A percentile compares a stretch with the other conserved stretches of the same genome.
Conservation (phyloP, 31 red algal species). For the Bonnemaisonia californica region DNA sequence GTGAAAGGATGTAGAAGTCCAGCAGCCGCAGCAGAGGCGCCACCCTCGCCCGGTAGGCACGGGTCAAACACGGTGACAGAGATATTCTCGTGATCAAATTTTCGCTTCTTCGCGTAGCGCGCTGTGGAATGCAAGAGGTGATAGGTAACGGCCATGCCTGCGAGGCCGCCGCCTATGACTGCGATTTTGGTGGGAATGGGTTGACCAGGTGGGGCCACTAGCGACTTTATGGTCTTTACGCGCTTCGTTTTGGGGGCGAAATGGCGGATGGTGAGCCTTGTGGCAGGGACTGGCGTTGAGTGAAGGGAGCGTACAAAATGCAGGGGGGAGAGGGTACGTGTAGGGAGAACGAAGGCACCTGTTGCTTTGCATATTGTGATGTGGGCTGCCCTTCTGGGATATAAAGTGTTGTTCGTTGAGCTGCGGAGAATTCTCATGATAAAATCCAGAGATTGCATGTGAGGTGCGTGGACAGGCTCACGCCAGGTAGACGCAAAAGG, state of each 20-base stretch:
- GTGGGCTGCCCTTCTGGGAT: too few species aligned
- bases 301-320: too few species aligned
- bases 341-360: too few species aligned
- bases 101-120: slow-evolving; percentile 49
- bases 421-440: too few species aligned
- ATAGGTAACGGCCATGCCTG: slow-evolving; percentile 59
- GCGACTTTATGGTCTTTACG: slow-evolving; percentile 6
- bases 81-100: slow-evolving; percentile 9
- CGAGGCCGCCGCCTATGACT: slow-evolving; percentile 72
- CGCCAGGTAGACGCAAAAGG: too few species aligned
- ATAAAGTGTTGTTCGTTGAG: too few species aligned
- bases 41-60: slow-evolving; percentile 42
- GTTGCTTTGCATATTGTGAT: too few species aligned
- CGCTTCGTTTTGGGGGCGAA: slow-evolving; percentile 56
- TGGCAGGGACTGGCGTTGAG: not conserved
- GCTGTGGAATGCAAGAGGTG: slow-evolving; percentile 65
- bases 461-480: too few species aligned
- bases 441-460: too few species aligned
- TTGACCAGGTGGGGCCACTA: slow-evolving; percentile 42
- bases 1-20: slow-evolving; percentile 81
- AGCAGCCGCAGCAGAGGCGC: slow-evolving; percentile 79
- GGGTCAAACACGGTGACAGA: slow-evolving; percentile 70
- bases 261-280: slow-evolving; percentile 36
- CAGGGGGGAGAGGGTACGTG: too few species aligned
- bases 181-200: slow-evolving; percentile 39